phyloP scores from a whole-genome alignment of 2,329 filamentous ascomycete genomes.

The Botryotinia globosa region DNA sequence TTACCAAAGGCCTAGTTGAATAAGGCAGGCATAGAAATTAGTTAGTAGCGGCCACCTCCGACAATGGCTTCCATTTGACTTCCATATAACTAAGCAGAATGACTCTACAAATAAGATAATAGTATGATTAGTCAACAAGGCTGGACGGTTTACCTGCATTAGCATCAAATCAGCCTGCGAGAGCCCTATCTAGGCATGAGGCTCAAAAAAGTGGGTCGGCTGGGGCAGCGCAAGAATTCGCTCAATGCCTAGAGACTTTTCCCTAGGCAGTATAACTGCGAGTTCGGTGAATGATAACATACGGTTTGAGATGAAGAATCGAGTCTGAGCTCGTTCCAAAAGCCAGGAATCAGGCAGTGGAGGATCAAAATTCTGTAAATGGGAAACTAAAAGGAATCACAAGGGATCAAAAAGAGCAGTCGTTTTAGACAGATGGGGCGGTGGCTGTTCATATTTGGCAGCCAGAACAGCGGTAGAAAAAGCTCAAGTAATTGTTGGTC shows the following conservation, averaged over 20 bases:
- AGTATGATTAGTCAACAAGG: background rate
- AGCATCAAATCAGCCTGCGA: background rate
- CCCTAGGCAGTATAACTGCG: background rate
- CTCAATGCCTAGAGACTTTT: slow-evolving; percentile 7
- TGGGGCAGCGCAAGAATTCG: background rate
- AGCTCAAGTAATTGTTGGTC: background rate
- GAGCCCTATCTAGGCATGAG: slow-evolving; percentile 1
- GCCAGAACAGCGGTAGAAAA: background rate
- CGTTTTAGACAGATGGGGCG: background rate
- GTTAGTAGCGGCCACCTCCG: background rate
- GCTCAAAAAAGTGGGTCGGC: slow-evolving; percentile 1
- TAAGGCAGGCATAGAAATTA: background rate
- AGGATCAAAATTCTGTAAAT: background rate
- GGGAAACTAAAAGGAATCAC: background rate
- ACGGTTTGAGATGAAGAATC: background rate
- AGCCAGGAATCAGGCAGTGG: background rate
- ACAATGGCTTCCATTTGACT: background rate
- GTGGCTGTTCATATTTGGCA: background rate
- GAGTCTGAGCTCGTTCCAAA: background rate
- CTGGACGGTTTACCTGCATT: background rate
- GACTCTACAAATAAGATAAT: background rate
- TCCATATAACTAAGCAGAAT: background rate
- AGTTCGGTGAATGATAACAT: background rate
- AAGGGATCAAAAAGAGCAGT: background rate
- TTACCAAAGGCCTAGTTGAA: background rate